Conservation (phyloP, 345 rosid species). For the Brassica cretica region DNA sequence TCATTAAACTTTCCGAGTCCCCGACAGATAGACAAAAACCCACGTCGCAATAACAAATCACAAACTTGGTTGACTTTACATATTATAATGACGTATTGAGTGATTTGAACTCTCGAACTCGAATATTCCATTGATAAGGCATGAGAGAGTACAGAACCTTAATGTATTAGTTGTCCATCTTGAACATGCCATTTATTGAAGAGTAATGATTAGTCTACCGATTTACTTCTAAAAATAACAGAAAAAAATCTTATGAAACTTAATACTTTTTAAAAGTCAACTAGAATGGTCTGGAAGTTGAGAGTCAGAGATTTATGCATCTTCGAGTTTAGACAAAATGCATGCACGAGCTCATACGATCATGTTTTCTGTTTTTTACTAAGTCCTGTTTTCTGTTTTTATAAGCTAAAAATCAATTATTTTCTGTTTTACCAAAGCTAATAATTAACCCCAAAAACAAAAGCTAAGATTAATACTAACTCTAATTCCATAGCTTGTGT, state of each 20-base stretch:
- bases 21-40: conserved; percentile 6
- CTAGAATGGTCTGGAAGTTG: conserved; percentile 5
- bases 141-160: neutral
- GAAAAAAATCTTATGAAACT: neutral
- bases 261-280: neutral
- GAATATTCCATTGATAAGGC: conserved; percentile 22
- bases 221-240: neutral
- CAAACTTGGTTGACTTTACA: conserved; percentile 38
- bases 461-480: neutral
- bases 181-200: neutral
- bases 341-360: conserved; percentile 34
- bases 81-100: conserved; percentile 23
- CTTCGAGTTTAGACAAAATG: conserved; percentile 23
- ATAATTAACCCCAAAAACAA: neutral
- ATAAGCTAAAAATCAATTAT: neutral
- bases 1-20: neutral
- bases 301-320: conserved; percentile 17
- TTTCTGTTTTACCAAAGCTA: neutral
- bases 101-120: conserved; percentile 11
- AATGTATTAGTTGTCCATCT: neutral
- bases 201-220: neutral
- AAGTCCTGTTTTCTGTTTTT: too few species aligned
- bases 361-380: neutral
- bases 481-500: neutral
- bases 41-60: conserved; percentile 18